Evolutionary conservation across 306 rosid species (phyloP), one percentile per base, ranked within the genome.

Genomic region (Acacia melanoxylon): DNA sequence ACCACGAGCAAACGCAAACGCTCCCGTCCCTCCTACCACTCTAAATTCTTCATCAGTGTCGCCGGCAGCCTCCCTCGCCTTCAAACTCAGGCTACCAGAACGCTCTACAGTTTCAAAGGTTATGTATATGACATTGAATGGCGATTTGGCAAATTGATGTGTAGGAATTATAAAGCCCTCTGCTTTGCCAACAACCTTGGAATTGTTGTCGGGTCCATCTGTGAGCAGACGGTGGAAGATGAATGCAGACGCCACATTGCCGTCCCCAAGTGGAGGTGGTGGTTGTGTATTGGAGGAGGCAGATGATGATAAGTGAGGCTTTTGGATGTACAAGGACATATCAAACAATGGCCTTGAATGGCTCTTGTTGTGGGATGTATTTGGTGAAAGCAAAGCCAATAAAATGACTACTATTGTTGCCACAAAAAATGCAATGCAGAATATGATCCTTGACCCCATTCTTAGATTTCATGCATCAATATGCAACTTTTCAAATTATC

Each of bases 1-100:
- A 65, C 99, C 99, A 29, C 91, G 93, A 31, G 96, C 98, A 89
- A 95, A 93, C 10, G 99, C 99, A 84, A 95, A 93, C 1, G 90
- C 91, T 27, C 97, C 97, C 15, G 97, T 92, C 44, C 99, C 99
- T 12, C 98, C 98, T 3, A 93, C 86, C 22, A 95, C 94, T 3
- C 78, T 85, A 49, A 91, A 88, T 48, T 87, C 87, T 44, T 87
- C 85, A 41, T 85, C 20, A 1, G 16, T 20, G 17, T 67, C 14
- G 3, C 83, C 84, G 13, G 74, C 81, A 68, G 82, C 87, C 69
- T 76, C 49, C 49, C 2, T 84, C 61, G 92, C 93, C 75, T 86
- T 83, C 51, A 95, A 86, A 41, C 98, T 82, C 15, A 95, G 79
- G 78, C 92, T 91, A n/a, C 98, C 99, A 0, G 91, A 89, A 76